Percentiles rank a stretch among this genome's conserved stretches.
Conservation (phyloP, 1,139 yeast genomes). For the Dujonia santamariae region DNA sequence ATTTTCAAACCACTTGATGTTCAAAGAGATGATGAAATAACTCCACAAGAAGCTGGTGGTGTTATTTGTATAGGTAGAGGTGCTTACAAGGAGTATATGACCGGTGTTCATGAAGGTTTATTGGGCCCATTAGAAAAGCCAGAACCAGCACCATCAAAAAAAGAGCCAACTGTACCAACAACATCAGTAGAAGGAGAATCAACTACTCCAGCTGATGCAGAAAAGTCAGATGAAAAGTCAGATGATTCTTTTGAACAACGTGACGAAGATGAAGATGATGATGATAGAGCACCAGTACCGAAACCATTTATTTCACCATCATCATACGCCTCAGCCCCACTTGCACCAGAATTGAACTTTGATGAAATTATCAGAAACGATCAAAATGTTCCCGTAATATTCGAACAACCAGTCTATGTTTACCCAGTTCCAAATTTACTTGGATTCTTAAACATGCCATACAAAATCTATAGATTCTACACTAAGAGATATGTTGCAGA, state of each 20-base stretch:
- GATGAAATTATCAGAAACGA: constrained; percentile 22
- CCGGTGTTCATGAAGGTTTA: constrained; percentile 92
- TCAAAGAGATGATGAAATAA: constrained; percentile 47
- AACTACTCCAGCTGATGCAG: constrained; percentile 16
- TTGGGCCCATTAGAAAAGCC: constrained; percentile 86
- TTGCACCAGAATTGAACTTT: constrained; percentile 61
- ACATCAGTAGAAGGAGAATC: constrained; percentile 26
- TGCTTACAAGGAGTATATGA: constrained; percentile 86
- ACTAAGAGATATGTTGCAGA: constrained; percentile 70
- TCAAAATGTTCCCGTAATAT: constrained; percentile 53
- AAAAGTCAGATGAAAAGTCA: constrained; percentile 6
- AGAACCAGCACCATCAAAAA: constrained; percentile 15
- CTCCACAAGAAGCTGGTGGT: constrained; percentile 64
- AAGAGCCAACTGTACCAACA: no score
- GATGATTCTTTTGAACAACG: constrained; percentile 9
- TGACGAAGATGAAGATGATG: constrained; percentile 17
- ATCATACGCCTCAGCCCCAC: constrained; percentile 49
- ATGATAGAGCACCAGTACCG: constrained; percentile 43
- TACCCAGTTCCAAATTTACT: constrained; percentile 70
- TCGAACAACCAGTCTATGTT: constrained; percentile 73
- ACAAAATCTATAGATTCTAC: constrained; percentile 75
- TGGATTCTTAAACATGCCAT: constrained; percentile 78
- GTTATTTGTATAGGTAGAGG: constrained; percentile 93
- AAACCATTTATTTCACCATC: constrained; percentile 60
- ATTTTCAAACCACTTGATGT: constrained; percentile 32